A percentile compares a stretch with the other conserved stretches of the same genome.
These are phyloP conservation scores for Lasiosphaeriaceae sp. DNA, from an alignment of 495 filamentous ascomycete species.

Conservation along the genomic window DNA sequence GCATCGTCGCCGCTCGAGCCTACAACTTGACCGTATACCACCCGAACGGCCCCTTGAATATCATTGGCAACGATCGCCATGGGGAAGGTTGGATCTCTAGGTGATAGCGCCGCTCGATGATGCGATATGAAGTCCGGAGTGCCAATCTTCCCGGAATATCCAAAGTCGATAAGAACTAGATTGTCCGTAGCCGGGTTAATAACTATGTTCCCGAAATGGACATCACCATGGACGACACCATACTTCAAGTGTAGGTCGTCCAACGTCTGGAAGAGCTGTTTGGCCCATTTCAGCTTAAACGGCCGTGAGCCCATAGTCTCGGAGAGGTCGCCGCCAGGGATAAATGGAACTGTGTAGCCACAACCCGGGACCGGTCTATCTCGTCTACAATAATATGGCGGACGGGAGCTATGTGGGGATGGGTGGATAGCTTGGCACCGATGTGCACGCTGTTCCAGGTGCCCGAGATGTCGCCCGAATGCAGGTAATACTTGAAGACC, in stretches of 20 bases:
- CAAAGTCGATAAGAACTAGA: constrained; percentile 6
- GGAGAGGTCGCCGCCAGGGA: not conserved
- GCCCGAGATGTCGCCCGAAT: not conserved
- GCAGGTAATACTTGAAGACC: constrained; percentile 4
- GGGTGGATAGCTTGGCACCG: not conserved
- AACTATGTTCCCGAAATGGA: constrained; percentile 5
- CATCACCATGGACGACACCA: constrained; percentile 9
- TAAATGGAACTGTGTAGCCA: not conserved
- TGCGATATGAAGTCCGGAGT: not conserved
- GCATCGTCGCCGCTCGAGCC: no score
- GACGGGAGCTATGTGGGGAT: constrained; percentile 3
- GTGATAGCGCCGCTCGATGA: not conserved
- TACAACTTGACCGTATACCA: no score
- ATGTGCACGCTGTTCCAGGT: not conserved
- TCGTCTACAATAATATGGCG: constrained; percentile 1
- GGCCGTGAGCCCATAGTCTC: not conserved
- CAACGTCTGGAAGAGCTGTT: constrained; percentile 6
- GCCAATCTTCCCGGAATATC: not conserved
- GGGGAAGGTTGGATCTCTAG: not conserved
- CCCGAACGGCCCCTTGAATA: no score
- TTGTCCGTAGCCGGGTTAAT: constrained; percentile 10
- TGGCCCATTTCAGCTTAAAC: constrained; percentile 9
- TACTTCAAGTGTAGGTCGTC: constrained; percentile 10
- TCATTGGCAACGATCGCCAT: no score
- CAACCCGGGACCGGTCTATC: not conserved